A percentile compares a stretch with the other conserved stretches of the same genome.
phyloP scores from a whole-genome alignment of 208 protist genomes.

The Acanthamoeba healyi region DNA sequence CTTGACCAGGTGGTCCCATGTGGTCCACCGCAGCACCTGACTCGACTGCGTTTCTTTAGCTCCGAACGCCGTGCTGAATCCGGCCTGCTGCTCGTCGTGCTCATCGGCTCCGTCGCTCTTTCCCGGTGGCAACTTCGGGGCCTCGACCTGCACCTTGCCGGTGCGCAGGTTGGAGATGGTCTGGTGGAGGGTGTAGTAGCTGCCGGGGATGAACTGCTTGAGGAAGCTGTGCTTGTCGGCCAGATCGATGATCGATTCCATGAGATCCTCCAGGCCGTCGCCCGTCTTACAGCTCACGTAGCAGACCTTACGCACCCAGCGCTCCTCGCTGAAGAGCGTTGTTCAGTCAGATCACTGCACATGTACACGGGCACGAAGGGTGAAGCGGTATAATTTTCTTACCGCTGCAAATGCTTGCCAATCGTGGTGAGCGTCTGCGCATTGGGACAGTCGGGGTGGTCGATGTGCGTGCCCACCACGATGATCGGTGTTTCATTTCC shows the following conservation, averaged over 20 bases:
- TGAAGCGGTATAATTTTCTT: no score
- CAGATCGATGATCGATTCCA: conserved; percentile 1
- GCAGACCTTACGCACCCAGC: neutral
- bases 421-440: conserved; percentile 2
- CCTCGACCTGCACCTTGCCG: conserved; percentile 2
- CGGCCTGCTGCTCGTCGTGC: neutral
- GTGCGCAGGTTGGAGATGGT: conserved; percentile 33
- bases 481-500: conserved; percentile 29
- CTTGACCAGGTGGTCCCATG: neutral
- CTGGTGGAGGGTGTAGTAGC: conserved; percentile 26
- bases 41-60: neutral
- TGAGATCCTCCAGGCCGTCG: conserved; percentile 64
- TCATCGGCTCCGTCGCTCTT: neutral
- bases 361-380: no score
- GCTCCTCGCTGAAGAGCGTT: conserved; percentile 17
- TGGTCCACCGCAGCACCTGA: neutral
- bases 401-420: conserved; percentile 6
- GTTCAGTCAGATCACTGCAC: no score
- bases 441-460: neutral
- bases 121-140: neutral
- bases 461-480: conserved; percentile 49
- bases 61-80: neutral
- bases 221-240: conserved; percentile 47
- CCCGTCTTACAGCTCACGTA: conserved; percentile 62
- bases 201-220: conserved; percentile 41